Base-by-base conservation (phyloP, 306 rosid species). In the Fragaria vesca region DNA sequence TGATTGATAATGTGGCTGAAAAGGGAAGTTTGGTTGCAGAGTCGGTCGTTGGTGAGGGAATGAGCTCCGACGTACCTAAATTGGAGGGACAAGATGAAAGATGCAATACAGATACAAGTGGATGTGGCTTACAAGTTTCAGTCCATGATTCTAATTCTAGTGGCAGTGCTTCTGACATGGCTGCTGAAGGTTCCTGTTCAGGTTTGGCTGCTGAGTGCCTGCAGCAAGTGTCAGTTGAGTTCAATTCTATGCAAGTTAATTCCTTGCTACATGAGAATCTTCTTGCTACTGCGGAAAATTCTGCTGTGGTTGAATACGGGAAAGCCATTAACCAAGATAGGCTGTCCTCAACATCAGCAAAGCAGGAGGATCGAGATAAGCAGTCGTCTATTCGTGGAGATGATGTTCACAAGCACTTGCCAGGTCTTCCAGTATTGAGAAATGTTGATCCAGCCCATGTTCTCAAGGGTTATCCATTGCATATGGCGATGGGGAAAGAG, bases 401-500 rank as follows among this genome's bases (percentile, higher is more conserved):
- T 79, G 91, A 74, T n/a, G 43, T 51, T 50, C 81, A 74, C 58
- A 89, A 79, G 74, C 68, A 67, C 74, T 80, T 75, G 66, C 34
- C 78, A 45, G 50, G 87, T 40, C 77, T 67, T 77, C 85, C 60
- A 73, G 34, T 38, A 42, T 78, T 50, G 50, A 52, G 71, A 73
- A 81, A 42, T 38, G 75, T 62, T 30, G 90, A 89, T 76, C 68
- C 88, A 28, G 81, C 75, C 13, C 86, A 86, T 76, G 74, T 86
- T 75, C 83, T 89, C 62, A 86, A 83, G 80, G 85, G 92, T 66
- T 83, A 83, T 84, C 86, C 92, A 18, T 71, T 89, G 80, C 85
- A 80, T 32, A 45, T 80, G 76, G 80, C 83, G 57, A 57, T 76
- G 38, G 78, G 84, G 81, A 81, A 84, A 30, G 97, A 83, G 80